These are phyloP conservation scores for Dissophora ornata DNA, from an alignment of 192 early-diverging fungal species.

Conservation along the genomic window DNA sequence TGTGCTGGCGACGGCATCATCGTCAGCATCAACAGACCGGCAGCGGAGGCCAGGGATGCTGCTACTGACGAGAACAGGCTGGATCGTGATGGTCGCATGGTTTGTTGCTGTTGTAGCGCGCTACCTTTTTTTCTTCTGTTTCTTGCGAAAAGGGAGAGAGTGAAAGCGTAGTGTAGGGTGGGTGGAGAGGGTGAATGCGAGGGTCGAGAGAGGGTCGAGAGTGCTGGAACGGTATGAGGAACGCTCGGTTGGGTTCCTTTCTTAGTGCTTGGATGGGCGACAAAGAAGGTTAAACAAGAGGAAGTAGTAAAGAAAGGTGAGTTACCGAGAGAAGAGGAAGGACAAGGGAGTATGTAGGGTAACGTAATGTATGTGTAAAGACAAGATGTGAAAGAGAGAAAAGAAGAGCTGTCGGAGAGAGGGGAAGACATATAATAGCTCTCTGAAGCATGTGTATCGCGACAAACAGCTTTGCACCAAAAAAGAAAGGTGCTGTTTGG, in stretches of 20 bases:
- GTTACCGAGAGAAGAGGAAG: conserved; percentile 6
- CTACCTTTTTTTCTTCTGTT: neutral
- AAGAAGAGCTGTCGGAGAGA: neutral
- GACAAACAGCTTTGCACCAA: no score
- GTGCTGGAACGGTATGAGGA: no score
- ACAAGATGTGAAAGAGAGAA: neutral
- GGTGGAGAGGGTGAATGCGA: neutral
- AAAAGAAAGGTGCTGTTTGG: no score
- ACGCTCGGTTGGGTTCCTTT: no score
- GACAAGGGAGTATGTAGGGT: neutral
- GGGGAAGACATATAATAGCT: no score
- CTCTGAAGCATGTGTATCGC: no score
- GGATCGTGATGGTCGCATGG: conserved; percentile 19
- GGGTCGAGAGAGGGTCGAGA: no score
- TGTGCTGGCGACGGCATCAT: neutral
- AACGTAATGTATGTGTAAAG: no score
- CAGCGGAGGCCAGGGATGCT: neutral
- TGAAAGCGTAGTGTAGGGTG: neutral
- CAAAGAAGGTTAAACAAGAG: neutral
- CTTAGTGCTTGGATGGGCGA: conserved; percentile 1
- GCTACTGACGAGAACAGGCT: conserved; percentile 1
- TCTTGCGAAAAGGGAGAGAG: neutral
- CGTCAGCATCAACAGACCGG: conserved; percentile 6
- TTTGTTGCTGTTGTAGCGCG: neutral
- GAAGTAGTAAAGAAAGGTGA: neutral